Evolutionary conservation across 139 green algal genomes (phyloP).

Genomic region (Picochlorum sp.): DNA sequence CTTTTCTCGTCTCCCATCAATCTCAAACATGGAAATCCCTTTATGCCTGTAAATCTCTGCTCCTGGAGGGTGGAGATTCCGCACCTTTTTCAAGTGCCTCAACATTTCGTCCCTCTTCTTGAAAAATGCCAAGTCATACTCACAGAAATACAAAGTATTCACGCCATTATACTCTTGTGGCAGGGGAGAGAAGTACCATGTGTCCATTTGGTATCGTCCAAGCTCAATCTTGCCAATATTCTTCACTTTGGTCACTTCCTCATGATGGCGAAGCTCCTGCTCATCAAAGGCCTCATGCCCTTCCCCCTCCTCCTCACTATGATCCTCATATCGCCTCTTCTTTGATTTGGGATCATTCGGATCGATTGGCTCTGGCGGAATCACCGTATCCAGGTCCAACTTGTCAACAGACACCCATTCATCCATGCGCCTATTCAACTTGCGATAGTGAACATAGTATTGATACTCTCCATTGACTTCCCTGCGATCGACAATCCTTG

Average conservation of each 20-base stretch:
- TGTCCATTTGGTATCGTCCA: conserved; percentile 89
- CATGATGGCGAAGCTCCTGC: conserved; percentile 80
- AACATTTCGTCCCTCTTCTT: conserved; percentile 76
- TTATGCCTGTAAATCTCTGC: conserved; percentile 96
- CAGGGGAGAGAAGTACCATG: conserved; percentile 98
- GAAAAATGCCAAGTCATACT: conserved; percentile 81
- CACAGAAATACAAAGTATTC: conserved; percentile 96
- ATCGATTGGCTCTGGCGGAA: conserved; percentile 23
- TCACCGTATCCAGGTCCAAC: conserved; percentile 69
- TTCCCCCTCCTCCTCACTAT: conserved; percentile 60
- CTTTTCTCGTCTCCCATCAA: conserved; percentile 73
- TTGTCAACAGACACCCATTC: conserved; percentile 81
- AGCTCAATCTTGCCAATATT: conserved; percentile 95
- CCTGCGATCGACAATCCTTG: conserved; percentile 82
- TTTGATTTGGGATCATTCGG: conserved; percentile 21
- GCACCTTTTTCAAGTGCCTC: conserved; percentile 84
- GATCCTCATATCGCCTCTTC: conserved; percentile 57
- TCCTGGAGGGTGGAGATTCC: conserved; percentile 85
- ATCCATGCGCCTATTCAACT: conserved; percentile 93
- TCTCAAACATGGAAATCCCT: conserved; percentile 85
- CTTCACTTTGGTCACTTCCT: conserved; percentile 99
- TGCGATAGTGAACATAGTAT: conserved; percentile 97
- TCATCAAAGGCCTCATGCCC: conserved; percentile 87
- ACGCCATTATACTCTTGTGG: conserved; percentile 81
- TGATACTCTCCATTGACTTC: conserved; percentile 49